Conservation (phyloP, 176 grass and related monocot species). For the Eremochloa ophiuroides region DNA sequence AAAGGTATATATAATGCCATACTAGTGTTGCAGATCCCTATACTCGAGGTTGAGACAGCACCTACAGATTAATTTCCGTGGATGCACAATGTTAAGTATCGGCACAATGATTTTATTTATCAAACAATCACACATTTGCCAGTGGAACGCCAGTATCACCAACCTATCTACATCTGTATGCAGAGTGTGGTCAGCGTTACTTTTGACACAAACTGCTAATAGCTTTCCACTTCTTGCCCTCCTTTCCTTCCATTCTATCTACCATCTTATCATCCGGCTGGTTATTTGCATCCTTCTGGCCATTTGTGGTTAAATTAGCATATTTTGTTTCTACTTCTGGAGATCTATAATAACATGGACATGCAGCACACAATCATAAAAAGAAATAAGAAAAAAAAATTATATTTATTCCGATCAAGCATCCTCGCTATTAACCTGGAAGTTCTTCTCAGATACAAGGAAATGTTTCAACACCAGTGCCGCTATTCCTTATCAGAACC, state of each 20-base stretch:
- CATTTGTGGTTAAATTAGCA: neutral
- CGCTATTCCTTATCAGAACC: constrained; percentile 56
- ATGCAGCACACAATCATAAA: too few relatives aligned
- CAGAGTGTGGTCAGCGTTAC: neutral
- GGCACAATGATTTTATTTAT: neutral
- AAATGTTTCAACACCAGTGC: constrained; percentile 25
- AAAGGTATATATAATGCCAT: neutral
- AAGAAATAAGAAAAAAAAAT: too few relatives aligned
- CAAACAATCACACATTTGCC: neutral
- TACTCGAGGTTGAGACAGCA: neutral
- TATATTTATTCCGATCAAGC: too few relatives aligned
- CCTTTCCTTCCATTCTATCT: neutral
- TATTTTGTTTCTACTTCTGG: constrained; percentile 35
- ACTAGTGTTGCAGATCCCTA: neutral
- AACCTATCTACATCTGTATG: neutral
- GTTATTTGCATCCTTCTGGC: constrained; percentile 11
- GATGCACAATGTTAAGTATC: neutral
- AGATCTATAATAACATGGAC: constrained; percentile 41
- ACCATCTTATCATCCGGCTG: neutral
- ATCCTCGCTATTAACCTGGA: too few relatives aligned
- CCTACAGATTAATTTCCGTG: neutral
- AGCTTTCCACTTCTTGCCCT: neutral
- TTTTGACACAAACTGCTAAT: too few relatives aligned
- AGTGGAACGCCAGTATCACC: neutral
- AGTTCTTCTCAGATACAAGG: too few relatives aligned